Evolutionary conservation across 257 asterid genomes (phyloP), one percentile per base, ranked within the genome.

Genomic region (Capsicum pubescens): DNA sequence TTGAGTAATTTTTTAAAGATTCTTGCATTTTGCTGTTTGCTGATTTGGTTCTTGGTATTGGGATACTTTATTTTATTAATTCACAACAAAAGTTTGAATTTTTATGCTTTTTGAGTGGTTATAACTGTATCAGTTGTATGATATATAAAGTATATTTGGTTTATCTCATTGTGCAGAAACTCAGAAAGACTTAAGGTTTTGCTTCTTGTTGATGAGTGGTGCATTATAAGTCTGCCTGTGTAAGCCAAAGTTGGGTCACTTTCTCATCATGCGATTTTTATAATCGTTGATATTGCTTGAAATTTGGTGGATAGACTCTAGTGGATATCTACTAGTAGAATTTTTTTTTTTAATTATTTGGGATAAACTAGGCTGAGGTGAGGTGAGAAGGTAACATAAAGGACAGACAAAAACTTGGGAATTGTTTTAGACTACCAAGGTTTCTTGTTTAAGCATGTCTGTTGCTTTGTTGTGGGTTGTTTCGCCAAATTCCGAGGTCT

Each of bases 391-490:
- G 78, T 48, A 82, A 84, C 66, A 57, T 19, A 69, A 59, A 79
- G 84, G 86, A 82, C 83, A 81, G 85, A 85, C 70, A 85, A 78
- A 86, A 52, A 84, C 84, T 79, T 84, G 70, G 79, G 84, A 44
- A 81, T 50, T 82, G 85, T 82, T 86, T 44, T 86, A 82, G 70
- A 35, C 85, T 82, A 19, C 58, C 17, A 19, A 83, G 80, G 48
- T 74, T 81, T 44, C 77, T 80, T 69, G 83, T 54, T 84, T 87
- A 80, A 92, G 82, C 84, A 96, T 96, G 99, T 90, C 98, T 88
- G 93, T 88, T 88, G 91, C 97, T 84, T 83, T 93, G 90, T 59
- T 90, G 76, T 90, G 96, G 98, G 92, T 93, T 56, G 91, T 95
- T 85, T 91, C 93, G 83, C 97, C 98, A 15, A 82, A 85, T 58